Percentiles rank a stretch among this genome's conserved stretches.
phyloP scores from a whole-genome alignment of 2,329 filamentous ascomycete species.

The Neofusicoccum ribis region DNA sequence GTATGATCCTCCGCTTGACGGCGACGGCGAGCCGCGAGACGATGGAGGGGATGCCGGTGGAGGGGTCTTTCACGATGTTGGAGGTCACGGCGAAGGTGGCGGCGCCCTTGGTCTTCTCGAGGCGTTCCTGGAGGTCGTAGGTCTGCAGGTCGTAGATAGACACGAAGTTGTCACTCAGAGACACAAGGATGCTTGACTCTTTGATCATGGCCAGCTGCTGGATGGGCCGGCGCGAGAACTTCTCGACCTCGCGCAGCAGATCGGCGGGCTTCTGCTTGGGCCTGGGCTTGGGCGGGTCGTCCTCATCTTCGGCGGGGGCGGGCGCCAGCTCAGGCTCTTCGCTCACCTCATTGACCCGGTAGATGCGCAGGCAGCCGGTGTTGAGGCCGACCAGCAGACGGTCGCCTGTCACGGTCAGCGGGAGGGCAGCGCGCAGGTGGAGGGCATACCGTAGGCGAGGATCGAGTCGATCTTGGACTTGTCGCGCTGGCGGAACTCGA shows the following conservation, averaged over 20 bases:
- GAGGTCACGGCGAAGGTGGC: conserved; percentile 89
- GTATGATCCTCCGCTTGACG: conserved; percentile 82
- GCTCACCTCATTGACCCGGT: conserved; percentile 75
- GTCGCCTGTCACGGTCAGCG: conserved; percentile 61
- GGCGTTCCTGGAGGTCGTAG: conserved; percentile 77
- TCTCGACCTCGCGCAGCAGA: conserved; percentile 86
- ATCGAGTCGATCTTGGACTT: conserved; percentile 97
- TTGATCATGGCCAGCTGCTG: conserved; percentile 96
- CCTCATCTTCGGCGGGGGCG: conserved; percentile 32
- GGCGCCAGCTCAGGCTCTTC: conserved; percentile 44
- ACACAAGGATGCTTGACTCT: conserved; percentile 87
- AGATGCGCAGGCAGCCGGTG: conserved; percentile 84
- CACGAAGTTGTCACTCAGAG: conserved; percentile 84
- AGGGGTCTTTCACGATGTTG: conserved; percentile 87
- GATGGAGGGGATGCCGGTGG: conserved; percentile 86
- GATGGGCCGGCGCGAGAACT: conserved; percentile 85
- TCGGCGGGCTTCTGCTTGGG: conserved; percentile 62
- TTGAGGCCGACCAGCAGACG: conserved; percentile 89
- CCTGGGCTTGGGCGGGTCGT: conserved; percentile 43
- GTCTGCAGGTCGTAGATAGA: conserved; percentile 86
- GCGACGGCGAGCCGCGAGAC: conserved; percentile 89
- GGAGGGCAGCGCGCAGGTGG: neutral
- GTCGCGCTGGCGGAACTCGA: conserved; percentile 94
- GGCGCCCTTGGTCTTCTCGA: conserved; percentile 83
- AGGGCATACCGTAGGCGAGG: conserved; percentile 72